A percentile compares a stretch with the other conserved stretches of the same genome.
These are phyloP conservation scores for Apiospora malaysiana DNA, from an alignment of 2,329 filamentous ascomycete genomes.

Conservation along the genomic window DNA sequence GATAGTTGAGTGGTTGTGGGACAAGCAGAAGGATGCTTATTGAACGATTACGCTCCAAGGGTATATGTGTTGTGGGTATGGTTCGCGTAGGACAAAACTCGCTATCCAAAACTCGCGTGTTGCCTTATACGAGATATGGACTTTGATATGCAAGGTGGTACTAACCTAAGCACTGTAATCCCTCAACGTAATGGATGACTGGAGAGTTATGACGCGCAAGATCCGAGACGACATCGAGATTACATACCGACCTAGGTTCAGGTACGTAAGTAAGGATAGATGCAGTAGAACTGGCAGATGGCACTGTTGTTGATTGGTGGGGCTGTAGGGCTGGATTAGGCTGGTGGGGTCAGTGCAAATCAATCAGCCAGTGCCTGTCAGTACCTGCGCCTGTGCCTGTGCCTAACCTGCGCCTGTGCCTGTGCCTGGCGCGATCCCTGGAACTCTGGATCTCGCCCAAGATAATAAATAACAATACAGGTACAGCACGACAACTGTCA, in stretches of 20 bases:
- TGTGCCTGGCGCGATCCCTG: not conserved
- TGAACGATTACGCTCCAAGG: not conserved
- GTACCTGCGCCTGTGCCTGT: no score
- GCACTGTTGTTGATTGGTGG: not conserved
- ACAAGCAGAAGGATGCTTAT: not conserved
- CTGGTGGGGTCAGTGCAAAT: constrained; percentile 1
- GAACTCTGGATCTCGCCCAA: not conserved
- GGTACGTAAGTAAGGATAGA: no score
- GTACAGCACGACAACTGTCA: no score
- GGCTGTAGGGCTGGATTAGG: constrained; percentile 15
- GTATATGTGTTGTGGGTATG: not conserved
- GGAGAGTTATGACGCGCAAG: not conserved
- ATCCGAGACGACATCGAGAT: no score
- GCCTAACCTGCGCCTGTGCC: no score
- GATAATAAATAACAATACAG: no score
- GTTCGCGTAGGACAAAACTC: no score
- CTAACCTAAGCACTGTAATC: not conserved
- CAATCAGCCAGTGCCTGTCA: no score
- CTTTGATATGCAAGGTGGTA: no score
- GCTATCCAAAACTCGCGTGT: not conserved
- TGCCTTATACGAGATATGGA: no score
- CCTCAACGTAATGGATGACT: no score
- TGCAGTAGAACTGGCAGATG: not conserved
- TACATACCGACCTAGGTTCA: no score
- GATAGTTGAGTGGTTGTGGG: not conserved